These are phyloP conservation scores for Antrodiella citrinella DNA, from an alignment of 768 basidiomycete genomes.

Conservation along the genomic window DNA sequence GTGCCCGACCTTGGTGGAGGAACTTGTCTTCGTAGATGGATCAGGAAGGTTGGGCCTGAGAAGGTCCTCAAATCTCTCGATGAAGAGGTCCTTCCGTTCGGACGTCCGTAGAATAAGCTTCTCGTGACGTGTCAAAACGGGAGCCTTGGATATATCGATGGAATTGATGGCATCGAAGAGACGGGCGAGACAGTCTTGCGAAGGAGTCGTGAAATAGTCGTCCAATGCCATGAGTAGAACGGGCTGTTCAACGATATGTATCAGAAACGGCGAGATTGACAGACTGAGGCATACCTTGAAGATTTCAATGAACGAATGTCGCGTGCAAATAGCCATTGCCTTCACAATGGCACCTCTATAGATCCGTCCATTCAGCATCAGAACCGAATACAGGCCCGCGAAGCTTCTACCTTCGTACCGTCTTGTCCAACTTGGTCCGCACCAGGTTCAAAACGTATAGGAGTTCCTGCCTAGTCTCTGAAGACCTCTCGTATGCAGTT, in stretches of 20 bases:
- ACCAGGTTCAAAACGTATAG: constrained; percentile 89
- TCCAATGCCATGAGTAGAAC: constrained; percentile 90
- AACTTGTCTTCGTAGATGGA: constrained; percentile 1
- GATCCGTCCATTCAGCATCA: neutral
- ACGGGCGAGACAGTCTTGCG: constrained; percentile 81
- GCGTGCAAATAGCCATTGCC: constrained; percentile 89
- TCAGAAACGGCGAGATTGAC: neutral
- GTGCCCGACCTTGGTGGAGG: constrained; percentile 9
- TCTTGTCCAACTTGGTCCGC: constrained; percentile 85
- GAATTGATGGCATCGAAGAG: constrained; percentile 92
- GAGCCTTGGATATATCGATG: constrained; percentile 78
- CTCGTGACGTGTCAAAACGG: constrained; percentile 71
- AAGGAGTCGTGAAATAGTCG: constrained; percentile 87
- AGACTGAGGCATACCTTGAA: constrained; percentile 86
- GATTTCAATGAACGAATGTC: constrained; percentile 91
- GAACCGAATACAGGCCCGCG: neutral
- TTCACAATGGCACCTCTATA: constrained; percentile 87
- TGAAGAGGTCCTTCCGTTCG: constrained; percentile 87
- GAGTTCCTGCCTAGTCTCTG: constrained; percentile 36
- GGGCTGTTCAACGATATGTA: constrained; percentile 42
- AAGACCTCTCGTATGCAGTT: constrained; percentile 13
- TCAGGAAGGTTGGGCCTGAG: constrained; percentile 13
- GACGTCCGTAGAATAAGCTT: constrained; percentile 84
- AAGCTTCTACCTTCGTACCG: constrained; percentile 52
- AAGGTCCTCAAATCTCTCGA: constrained; percentile 63